phyloP scores from a whole-genome alignment of 2,329 filamentous ascomycete species.

The Botrytis byssoidea region DNA sequence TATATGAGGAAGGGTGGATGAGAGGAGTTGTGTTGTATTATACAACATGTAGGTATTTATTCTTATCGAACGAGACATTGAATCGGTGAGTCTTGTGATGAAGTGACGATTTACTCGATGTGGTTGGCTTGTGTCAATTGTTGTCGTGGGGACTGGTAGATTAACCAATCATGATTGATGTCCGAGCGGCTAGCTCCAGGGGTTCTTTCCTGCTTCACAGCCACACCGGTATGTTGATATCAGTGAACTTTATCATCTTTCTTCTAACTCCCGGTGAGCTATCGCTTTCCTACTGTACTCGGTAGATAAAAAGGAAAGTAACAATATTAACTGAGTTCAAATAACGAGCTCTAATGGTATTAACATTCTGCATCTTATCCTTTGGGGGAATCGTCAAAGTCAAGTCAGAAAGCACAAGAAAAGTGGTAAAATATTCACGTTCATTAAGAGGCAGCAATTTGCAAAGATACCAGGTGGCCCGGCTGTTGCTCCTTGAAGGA shows the following conservation, averaged over 20 bases:
- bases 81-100: conserved; percentile 2
- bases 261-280: background rate
- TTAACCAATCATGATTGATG: background rate
- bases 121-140: background rate
- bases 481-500: too few relatives aligned
- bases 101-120: background rate
- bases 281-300: background rate
- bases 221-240: background rate
- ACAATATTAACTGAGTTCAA: background rate
- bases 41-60: background rate
- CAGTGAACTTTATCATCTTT: too few relatives aligned
- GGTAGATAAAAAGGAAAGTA: background rate
- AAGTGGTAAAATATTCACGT: background rate
- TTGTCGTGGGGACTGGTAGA: background rate
- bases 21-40: background rate
- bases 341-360: background rate
- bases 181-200: background rate
- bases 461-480: background rate
- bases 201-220: background rate
- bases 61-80: background rate
- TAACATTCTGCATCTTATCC: too few relatives aligned
- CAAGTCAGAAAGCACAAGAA: background rate
- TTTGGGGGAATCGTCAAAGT: background rate
- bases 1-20: background rate
- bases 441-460: background rate